Base-by-base conservation (phyloP, 257 asterid species). In the Scutellaria galericulata region DNA sequence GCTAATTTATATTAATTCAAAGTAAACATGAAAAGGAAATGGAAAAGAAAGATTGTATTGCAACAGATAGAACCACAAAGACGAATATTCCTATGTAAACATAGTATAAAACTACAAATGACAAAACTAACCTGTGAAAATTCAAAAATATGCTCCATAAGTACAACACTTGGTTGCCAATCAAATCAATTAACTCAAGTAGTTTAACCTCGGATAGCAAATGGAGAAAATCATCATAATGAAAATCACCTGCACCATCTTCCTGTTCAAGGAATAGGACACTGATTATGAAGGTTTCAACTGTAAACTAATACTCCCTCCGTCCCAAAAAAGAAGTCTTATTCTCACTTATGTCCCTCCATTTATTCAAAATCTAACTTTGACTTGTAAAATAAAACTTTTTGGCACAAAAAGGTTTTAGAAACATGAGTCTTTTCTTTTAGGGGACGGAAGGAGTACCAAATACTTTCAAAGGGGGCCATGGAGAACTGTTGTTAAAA, bases 51-150 rank as follows among this genome's bases (percentile, higher is more conserved):
- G 11, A 40, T 68, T 40, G 18, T 75, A 57, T 58, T 31, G 59
- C 71, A 70, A 42, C 59, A 20, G 9, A 8, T 51, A 72, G 69
- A 79, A 66, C 60, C 62, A 59, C 56, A 66, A 70, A 51, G 62
- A 13, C 9, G 46, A 58, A 45, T 7, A 41, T n/a, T 67, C 14
- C 50, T 47, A 40, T 42, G 20, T 54, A 66, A 61, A 46, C 37
- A 31, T 31, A 31, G 37, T 31, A 31, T 31, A 7, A 39, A 44
- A 7, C 27, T 46, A 55, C 61, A 58, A 44, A 78, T 41, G 55
- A 40, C 67, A 67, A 60, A 20, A 70, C 84, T 78, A 79, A 93
- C 98, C 98, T 93, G 93, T 93, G 98, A 81, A 93, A 87, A 80
- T 77, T 90, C 71, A 90, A 76, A 83, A 93, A 90, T 71, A 81